Evolutionary conservation across 176 grass and related monocot genomes (phyloP).

Genomic region (Musa acuminata): DNA sequence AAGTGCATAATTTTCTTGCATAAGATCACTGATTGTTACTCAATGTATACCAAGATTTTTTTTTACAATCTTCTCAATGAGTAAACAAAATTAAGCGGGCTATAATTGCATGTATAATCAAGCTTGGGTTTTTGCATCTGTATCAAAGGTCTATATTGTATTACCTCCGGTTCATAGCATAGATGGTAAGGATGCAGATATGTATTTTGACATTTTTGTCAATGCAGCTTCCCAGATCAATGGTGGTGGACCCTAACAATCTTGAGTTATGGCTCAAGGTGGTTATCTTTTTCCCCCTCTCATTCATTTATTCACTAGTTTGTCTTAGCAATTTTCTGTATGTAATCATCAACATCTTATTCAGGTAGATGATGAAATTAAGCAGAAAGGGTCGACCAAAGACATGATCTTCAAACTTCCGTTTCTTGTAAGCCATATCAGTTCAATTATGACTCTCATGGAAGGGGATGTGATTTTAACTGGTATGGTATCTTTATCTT

Average conservation of each 20-base stretch:
- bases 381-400: slow-evolving; percentile 74
- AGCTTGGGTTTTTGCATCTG: background rate
- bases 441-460: slow-evolving; percentile 78
- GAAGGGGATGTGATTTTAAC: slow-evolving; percentile 98
- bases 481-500: slow-evolving; percentile 29
- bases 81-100: no score
- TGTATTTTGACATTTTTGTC: background rate
- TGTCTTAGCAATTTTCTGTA: background rate
- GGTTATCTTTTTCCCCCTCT: slow-evolving; percentile 7
- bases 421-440: slow-evolving; percentile 91
- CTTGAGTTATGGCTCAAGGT: slow-evolving; percentile 96
- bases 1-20: no score
- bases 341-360: slow-evolving; percentile 11
- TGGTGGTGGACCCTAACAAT: slow-evolving; percentile 63
- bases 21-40: no score
- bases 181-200: background rate
- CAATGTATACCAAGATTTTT: no score
- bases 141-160: background rate
- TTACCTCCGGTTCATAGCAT: background rate
- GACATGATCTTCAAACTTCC: slow-evolving; percentile 96
- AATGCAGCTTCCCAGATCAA: slow-evolving; percentile 71
- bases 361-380: slow-evolving; percentile 80
- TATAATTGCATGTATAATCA: background rate
- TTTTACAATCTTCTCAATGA: no score
- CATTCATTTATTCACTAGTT: background rate